These are phyloP conservation scores for Phialophora verrucosa DNA, from an alignment of 2,329 filamentous ascomycete species.

Conservation along the genomic window DNA sequence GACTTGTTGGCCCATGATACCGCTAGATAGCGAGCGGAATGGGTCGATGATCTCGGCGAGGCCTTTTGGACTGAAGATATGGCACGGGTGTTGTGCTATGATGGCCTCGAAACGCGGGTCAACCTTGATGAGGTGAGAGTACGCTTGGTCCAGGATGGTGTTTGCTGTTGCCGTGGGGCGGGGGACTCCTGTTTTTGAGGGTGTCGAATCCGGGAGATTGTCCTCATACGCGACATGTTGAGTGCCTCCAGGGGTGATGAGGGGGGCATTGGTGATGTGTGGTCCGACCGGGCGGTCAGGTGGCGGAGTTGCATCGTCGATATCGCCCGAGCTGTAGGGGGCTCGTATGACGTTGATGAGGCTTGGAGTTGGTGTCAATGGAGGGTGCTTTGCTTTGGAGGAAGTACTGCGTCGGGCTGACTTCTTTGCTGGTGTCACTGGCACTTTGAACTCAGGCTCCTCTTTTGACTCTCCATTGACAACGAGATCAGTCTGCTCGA, in stretches of 20 bases:
- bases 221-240: conserved; percentile 56
- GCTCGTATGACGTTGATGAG: conserved; percentile 55
- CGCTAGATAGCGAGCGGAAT: conserved; percentile 79
- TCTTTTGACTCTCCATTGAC: conserved; percentile 17
- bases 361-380: conserved; percentile 57
- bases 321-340: conserved; percentile 50
- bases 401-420: conserved; percentile 40
- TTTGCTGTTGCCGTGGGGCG: conserved; percentile 65
- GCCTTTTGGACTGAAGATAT: conserved; percentile 78
- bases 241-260: conserved; percentile 56
- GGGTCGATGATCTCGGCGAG: conserved; percentile 87
- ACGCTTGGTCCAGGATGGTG: conserved; percentile 75
- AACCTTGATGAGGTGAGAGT: conserved; percentile 72
- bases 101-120: conserved; percentile 75
- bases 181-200: conserved; percentile 47
- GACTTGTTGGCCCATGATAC: conserved; percentile 96
- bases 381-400: conserved; percentile 44
- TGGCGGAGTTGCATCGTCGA: conserved; percentile 48
- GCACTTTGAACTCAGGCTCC: conserved; percentile 36
- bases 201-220: conserved; percentile 46
- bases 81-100: conserved; percentile 76
- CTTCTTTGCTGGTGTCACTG: conserved; percentile 42
- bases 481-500: background rate
- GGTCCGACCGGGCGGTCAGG: conserved; percentile 54
- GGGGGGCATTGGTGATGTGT: conserved; percentile 54